A percentile compares a stretch with the other conserved stretches of the same genome.
phyloP scores from a whole-genome alignment of 106 monocot genomes.

The Dioscorea zingiberensis region DNA sequence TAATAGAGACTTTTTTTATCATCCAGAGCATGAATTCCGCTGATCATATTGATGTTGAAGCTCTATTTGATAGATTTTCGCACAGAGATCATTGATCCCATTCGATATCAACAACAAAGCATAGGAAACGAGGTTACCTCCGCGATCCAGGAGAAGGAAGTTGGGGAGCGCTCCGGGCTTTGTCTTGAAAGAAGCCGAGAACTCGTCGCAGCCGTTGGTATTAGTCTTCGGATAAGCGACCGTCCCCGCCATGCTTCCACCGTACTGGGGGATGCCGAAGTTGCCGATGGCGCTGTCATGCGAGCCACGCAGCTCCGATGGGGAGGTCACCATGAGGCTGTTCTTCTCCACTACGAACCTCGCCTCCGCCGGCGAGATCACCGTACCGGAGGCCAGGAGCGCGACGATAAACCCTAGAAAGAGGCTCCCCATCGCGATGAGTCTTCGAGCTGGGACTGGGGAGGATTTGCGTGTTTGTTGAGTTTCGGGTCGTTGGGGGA shows the following conservation, averaged over 20 bases:
- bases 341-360: constrained; percentile 98
- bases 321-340: constrained; percentile 89
- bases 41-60: no score
- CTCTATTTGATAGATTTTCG: no score
- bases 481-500: no score
- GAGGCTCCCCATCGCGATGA: no score
- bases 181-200: constrained; percentile 38
- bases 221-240: constrained; percentile 81
- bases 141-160: constrained; percentile 88
- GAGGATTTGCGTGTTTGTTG: no score
- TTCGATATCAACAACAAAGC: background rate
- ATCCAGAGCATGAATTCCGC: background rate
- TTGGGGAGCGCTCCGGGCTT: constrained; percentile 78
- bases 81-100: no score
- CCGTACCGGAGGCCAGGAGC: background rate
- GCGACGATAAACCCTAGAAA: no score
- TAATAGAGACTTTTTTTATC: no score
- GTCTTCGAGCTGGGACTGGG: no score
- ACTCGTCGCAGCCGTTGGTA: constrained; percentile 58
- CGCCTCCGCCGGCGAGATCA: constrained; percentile 14
- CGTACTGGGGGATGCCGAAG: constrained; percentile 97
- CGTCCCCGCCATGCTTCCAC: constrained; percentile 87
- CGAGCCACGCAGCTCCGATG: constrained; percentile 56
- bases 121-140: constrained; percentile 34
- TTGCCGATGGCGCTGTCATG: constrained; percentile 95